Evolutionary conservation across 257 asterid species (phyloP).

Genomic region (Penstemon barbatus): DNA sequence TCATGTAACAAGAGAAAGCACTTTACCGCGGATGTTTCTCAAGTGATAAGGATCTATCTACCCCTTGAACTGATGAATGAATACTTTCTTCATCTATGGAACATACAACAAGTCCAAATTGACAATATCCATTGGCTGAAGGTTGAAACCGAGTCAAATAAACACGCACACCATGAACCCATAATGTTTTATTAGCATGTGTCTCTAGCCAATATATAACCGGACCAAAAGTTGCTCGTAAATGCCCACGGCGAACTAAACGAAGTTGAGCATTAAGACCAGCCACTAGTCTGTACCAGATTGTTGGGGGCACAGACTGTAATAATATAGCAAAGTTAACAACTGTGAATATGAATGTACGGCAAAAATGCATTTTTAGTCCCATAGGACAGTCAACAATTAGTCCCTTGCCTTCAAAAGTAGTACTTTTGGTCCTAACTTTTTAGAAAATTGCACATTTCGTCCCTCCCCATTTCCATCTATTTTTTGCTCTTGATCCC

Average conservation of each 20-base stretch:
- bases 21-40: conserved; percentile 58
- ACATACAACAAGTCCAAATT: conserved; percentile 69
- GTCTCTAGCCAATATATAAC: conserved; percentile 79
- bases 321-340: conserved; percentile 27
- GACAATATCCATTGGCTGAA: conserved; percentile 70
- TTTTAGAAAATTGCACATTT: no score
- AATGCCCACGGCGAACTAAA: conserved; percentile 72
- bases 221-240: conserved; percentile 62
- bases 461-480: no score
- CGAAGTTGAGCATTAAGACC: conserved; percentile 94
- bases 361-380: no score
- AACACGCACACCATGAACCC: conserved; percentile 55
- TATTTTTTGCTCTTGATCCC: no score
- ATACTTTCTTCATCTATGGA: conserved; percentile 54
- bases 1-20: conserved; percentile 24
- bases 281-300: conserved; percentile 84
- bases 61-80: conserved; percentile 45
- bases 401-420: no score
- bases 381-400: no score
- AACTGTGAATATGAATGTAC: no score
- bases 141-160: conserved; percentile 69
- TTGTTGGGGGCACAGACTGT: conserved; percentile 88
- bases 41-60: conserved; percentile 38
- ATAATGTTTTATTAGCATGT: conserved; percentile 68
- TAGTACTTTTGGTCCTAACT: no score